A percentile compares a stretch with the other conserved stretches of the same genome.
phyloP scores from a whole-genome alignment of 139 green algal genomes.

The Spirogloea muscicola region DNA sequence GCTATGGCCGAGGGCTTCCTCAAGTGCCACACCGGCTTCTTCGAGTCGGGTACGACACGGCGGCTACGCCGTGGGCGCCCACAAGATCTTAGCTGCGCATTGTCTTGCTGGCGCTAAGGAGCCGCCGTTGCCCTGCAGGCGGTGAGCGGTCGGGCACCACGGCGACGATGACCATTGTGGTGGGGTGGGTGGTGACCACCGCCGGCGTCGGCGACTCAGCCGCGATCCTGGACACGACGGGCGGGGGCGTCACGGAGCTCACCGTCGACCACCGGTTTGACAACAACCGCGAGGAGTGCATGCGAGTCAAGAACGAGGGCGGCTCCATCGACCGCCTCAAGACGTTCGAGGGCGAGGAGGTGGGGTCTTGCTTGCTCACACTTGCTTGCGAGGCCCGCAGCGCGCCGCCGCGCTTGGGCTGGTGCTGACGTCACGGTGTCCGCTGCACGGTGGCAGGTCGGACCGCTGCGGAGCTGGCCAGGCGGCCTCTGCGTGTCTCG shows the following conservation, averaged over 20 bases:
- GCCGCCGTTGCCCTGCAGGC: too few relatives aligned
- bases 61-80: too few relatives aligned
- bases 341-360: too few relatives aligned
- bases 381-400: neutral
- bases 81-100: too few relatives aligned
- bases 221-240: conserved; percentile 69
- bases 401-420: neutral
- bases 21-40: conserved; percentile 9
- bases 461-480: conserved; percentile 84
- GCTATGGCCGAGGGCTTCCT: conserved; percentile 12
- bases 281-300: conserved; percentile 11
- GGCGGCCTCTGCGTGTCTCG: conserved; percentile 81
- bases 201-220: conserved; percentile 84
- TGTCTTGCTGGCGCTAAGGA: too few relatives aligned
- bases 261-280: conserved; percentile 55
- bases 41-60: too few relatives aligned
- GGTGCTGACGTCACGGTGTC: neutral
- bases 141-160: conserved; percentile 50
- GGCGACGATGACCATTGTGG: conserved; percentile 58
- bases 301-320: neutral
- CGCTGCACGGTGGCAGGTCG: conserved; percentile 55
- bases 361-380: neutral
- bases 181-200: conserved; percentile 73
- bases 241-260: conserved; percentile 31
- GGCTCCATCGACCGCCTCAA: too few relatives aligned